Evolutionary conservation across 345 rosid species (phyloP), one percentile per base, ranked within the genome.

Genomic region (Triadica sebifera): DNA sequence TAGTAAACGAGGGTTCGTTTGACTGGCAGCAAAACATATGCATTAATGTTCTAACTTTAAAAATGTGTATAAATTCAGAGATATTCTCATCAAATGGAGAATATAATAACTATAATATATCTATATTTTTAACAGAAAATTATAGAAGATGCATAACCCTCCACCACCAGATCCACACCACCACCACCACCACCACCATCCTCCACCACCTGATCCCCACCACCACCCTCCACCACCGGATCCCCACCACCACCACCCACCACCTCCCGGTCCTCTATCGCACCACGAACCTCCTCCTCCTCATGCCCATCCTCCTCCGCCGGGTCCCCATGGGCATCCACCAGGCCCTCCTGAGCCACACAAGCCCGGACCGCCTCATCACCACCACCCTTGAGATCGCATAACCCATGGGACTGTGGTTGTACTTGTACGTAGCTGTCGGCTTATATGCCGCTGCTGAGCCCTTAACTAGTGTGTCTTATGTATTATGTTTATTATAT

Each of bases 261-360:
- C 73, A 0, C 83, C 78, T 13, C 78, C 75, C 1, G 80, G 77
- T 3, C 76, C 74, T 57, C 34, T 10, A 1, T 76, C 74, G 0
- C 81, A 60, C 70, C 74, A 65, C 8, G 70, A 70, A 13, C 81
- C 75, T 39, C 80, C 67, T 62, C 83, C 65, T 11, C 77, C 72
- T 50, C 76, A 22, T 20, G 7, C 39, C 7, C 41, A 61, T 16
- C 79, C 73, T 59, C 78, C 77, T 4, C 76, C 75, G 8, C 76
- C 73, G 3, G 82, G 78, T n/a, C 79, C 82, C 25, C 78, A 65
- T 1, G 64, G 70, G 1, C 77, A 68, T n/a, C 74, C 81, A 59
- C 49, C 24, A 6, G 67, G 67, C 73, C 73, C 63, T 17, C 74
- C 68, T 8, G 65, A 61, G 50, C 81, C 77, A 39, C 77, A 51